Percentiles rank a stretch among this genome's conserved stretches.
Evolutionary conservation across 2,329 filamentous ascomycete species (phyloP).

Genomic region (Cercospora citrullina): DNA sequence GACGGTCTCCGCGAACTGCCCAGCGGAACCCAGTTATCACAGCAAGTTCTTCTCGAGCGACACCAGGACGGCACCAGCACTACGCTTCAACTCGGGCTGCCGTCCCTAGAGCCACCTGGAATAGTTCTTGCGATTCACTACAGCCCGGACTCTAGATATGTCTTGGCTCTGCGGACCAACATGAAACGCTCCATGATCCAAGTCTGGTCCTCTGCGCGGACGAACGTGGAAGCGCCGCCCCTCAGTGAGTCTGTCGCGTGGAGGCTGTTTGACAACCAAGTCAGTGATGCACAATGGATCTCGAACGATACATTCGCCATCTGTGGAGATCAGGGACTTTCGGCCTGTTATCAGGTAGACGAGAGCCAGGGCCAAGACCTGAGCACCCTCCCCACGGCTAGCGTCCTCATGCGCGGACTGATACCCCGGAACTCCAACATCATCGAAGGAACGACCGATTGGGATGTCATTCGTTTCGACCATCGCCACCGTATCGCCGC

Average conservation of each 20-base stretch:
- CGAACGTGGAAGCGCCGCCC: constrained; percentile 14
- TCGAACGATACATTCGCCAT: constrained; percentile 47
- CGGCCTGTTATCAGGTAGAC: constrained; percentile 28
- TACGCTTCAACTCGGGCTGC: constrained; percentile 25
- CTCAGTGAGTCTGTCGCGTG: constrained; percentile 42
- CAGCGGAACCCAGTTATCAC: constrained; percentile 25
- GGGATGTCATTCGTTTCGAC: constrained; percentile 43
- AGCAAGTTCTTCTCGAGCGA: constrained; percentile 34
- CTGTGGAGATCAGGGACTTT: constrained; percentile 41
- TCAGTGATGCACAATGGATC: constrained; percentile 49
- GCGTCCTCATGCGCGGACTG: constrained; percentile 24
- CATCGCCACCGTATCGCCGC: constrained; percentile 36
- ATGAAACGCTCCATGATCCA: constrained; percentile 36
- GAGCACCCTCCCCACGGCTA: constrained; percentile 9
- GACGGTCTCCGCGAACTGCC: constrained; percentile 27
- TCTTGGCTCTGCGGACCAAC: constrained; percentile 36
- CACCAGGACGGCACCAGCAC: constrained; percentile 27
- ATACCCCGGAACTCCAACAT: constrained; percentile 23
- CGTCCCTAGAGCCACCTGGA: constrained; percentile 32
- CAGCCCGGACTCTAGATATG: constrained; percentile 34
- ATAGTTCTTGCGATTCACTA: constrained; percentile 36
- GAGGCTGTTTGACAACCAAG: constrained; percentile 44
- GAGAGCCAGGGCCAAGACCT: constrained; percentile 17
- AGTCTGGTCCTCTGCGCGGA: constrained; percentile 29
- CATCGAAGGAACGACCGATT: constrained; percentile 17